Conservation (phyloP, 2,329 filamentous ascomycete genomes). For the Paracamarosporium sp. region DNA sequence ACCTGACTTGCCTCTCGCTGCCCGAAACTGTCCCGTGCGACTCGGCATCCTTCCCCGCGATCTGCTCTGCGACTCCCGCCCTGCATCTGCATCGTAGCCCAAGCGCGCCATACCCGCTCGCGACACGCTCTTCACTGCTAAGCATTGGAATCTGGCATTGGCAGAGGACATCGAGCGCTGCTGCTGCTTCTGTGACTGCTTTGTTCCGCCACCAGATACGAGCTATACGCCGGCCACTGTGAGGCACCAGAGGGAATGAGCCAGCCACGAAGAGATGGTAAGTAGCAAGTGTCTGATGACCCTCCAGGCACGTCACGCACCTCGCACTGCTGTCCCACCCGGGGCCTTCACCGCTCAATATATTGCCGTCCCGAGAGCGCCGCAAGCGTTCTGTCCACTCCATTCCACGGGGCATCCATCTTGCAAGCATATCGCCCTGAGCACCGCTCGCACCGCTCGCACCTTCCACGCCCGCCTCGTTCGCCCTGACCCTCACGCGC, state of each 20-base stretch:
- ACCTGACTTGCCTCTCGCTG: neutral
- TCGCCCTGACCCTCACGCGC: neutral
- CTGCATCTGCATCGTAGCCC: constrained; percentile 8
- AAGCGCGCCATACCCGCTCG: constrained; percentile 3
- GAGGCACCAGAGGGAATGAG: constrained; percentile 48
- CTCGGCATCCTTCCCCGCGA: constrained; percentile 10
- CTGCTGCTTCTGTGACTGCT: constrained; percentile 13
- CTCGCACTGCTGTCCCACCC: neutral
- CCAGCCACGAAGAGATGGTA: constrained; percentile 50
- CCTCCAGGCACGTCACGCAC: neutral
- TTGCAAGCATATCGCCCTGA: neutral
- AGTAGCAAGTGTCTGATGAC: constrained; percentile 44
- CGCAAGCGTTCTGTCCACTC: constrained; percentile 4
- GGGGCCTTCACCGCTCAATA: constrained; percentile 6
- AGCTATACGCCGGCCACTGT: constrained; percentile 16
- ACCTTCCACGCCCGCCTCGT: neutral
- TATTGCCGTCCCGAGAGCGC: neutral
- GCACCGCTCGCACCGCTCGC: neutral
- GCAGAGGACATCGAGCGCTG: constrained; percentile 2
- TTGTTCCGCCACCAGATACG: constrained; percentile 14
- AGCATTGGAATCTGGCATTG: neutral
- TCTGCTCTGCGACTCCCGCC: neutral
- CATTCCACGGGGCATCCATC: no score
- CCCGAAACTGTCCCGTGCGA: constrained; percentile 2
- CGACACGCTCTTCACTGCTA: neutral